Evolutionary conservation across 2,329 filamentous ascomycete genomes (phyloP), one percentile per base, ranked within the genome.

Genomic region (Orbilia ellipsospora): DNA sequence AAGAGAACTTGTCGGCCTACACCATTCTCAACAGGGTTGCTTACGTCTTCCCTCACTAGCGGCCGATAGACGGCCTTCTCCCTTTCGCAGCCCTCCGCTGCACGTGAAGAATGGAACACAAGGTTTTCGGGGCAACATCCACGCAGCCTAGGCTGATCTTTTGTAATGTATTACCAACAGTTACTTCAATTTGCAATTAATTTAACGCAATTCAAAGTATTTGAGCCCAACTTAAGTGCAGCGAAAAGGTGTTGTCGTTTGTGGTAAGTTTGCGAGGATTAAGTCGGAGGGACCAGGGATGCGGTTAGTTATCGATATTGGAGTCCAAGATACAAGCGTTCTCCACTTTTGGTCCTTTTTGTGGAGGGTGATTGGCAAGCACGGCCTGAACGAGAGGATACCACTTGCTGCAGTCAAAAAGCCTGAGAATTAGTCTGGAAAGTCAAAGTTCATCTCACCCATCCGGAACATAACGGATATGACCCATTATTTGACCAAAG

Each of bases 251-350:
- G 67, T 72, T 72, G 67, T 72, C 67, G 67, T 64, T 72, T 72
- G 67, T 72, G 67, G 67, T 72, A 72, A 65, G 67, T 72, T 72
- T 72, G 67, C 50, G 60, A 63, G 48, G 45, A 42, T 52, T 26
- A 42, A 31, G 56, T 36, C 31, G 31, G 31, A 48, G 16, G 50
- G 56, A 56, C 52, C 59, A 42, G 60, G 67, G 60, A 62, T 44
- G 67, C 67, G 67, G 67, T 60, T 72, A 65, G 67, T 20, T 72
- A 72, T 72, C 67, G 67, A 72, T 72, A 72, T 72, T 72, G 67
- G 50, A 51, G 59, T 23, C 44, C 48, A 64, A 72, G 40, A 45
- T 18, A 16, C 50, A 42, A 23, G 16, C 13, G 2, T 52, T 57
- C 67, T 65, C 67, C 67, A 72, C 67, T 65, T 65, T 64, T 55